phyloP scores from a whole-genome alignment of 75 land plant genomes.

The Selaginella moellendorffii region DNA sequence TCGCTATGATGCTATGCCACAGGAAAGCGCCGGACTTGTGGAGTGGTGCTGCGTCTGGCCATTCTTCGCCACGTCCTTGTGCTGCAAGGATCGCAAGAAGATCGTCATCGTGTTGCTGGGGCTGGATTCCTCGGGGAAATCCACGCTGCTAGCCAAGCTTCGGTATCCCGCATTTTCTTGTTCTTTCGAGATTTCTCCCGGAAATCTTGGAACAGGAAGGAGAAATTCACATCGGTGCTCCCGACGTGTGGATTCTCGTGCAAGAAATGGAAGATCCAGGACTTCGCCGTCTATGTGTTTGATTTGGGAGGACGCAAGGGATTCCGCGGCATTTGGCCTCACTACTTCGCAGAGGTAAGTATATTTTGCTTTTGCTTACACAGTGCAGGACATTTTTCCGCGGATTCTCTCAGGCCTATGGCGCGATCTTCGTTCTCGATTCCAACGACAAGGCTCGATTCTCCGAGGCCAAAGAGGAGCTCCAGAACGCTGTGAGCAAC shows the following conservation, averaged over 20 bases:
- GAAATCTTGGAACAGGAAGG: neutral
- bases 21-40: neutral
- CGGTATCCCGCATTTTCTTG: neutral
- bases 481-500: slow-evolving; percentile 10
- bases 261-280: slow-evolving; percentile 4
- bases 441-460: neutral
- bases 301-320: slow-evolving; percentile 17
- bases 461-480: slow-evolving; percentile 5
- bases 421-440: slow-evolving; percentile 18
- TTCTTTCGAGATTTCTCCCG: neutral
- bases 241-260: slow-evolving; percentile 9
- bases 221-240: neutral
- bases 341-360: slow-evolving; percentile 12
- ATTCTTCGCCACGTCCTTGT: neutral
- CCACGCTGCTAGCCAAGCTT: slow-evolving; percentile 13
- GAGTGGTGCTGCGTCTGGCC: neutral
- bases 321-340: slow-evolving; percentile 19
- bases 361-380: too few relatives aligned
- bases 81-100: neutral
- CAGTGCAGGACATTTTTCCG: too few relatives aligned
- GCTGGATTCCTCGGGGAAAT: slow-evolving; percentile 15
- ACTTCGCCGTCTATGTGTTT: slow-evolving; percentile 2
- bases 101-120: slow-evolving; percentile 13
- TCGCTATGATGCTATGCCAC: neutral
- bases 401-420: slow-evolving; percentile 14